Conservation (phyloP, 176 grass and related monocot species). For the Oryza coarctata region DNA sequence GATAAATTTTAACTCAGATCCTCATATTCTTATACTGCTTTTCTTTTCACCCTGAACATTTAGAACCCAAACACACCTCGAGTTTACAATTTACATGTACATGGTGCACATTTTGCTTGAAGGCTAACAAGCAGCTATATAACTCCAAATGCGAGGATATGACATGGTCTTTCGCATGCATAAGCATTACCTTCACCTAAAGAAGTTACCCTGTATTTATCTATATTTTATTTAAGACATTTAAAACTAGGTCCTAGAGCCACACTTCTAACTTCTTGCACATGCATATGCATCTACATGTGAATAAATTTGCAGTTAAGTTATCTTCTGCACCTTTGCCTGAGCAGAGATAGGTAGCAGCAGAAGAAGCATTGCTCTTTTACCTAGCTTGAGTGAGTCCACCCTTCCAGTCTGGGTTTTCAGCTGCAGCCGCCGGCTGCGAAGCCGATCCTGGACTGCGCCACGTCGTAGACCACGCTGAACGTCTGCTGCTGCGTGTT, state of each 20-base stretch:
- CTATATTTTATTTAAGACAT: not conserved
- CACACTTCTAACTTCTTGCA: not conserved
- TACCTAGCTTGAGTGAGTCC: not conserved
- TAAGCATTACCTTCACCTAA: not conserved
- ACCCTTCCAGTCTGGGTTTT: not conserved
- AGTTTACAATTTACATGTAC: not conserved
- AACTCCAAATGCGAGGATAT: not conserved
- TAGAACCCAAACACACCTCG: not conserved
- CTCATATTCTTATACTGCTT: not conserved
- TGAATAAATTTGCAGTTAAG: slow-evolving; percentile 3
- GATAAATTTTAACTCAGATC: not conserved
- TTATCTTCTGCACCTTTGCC: not conserved
- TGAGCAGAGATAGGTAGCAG: not conserved
- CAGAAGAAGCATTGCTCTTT: slow-evolving; percentile 16
- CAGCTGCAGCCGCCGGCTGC: slow-evolving; percentile 69
- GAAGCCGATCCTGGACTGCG: slow-evolving; percentile 62
- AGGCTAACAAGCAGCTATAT: not conserved
- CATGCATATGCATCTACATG: not conserved
- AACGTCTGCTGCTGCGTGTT: slow-evolving; percentile 93
- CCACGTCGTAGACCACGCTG: slow-evolving; percentile 66
- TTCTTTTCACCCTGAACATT: not conserved
- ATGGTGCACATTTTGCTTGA: slow-evolving; percentile 11
- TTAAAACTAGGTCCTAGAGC: not conserved
- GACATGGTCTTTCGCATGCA: not conserved
- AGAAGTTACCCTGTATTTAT: not conserved